These are phyloP conservation scores for Diddensiella caesifluorescens DNA, from an alignment of 805 yeast species.

Conservation along the genomic window DNA sequence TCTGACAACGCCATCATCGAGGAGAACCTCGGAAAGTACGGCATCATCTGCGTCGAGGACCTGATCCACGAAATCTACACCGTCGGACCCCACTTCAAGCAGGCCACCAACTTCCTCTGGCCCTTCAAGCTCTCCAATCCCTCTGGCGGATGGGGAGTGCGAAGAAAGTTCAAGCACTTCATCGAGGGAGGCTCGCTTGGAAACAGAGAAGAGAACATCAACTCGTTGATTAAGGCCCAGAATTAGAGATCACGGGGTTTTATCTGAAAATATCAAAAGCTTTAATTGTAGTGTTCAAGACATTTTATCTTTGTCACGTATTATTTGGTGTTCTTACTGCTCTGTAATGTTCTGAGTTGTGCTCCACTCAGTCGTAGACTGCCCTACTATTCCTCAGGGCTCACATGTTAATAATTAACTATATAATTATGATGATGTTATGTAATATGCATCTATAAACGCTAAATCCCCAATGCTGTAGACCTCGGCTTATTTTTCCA, in stretches of 20 bases:
- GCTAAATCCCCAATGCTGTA: too few relatives aligned
- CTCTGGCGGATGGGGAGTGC: constrained; percentile 76
- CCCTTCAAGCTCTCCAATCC: constrained; percentile 83
- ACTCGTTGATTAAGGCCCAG: constrained; percentile 69
- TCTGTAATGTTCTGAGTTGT: too few relatives aligned
- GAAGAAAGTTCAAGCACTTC: constrained; percentile 77
- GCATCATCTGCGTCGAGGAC: constrained; percentile 71
- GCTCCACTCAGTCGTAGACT: too few relatives aligned
- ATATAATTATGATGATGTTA: too few relatives aligned
- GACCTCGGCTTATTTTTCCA: too few relatives aligned
- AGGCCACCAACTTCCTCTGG: constrained; percentile 81
- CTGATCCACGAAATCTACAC: constrained; percentile 78
- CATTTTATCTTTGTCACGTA: neutral
- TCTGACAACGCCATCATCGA: constrained; percentile 70
- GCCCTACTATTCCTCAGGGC: too few relatives aligned
- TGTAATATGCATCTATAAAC: too few relatives aligned
- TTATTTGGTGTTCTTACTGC: too few relatives aligned
- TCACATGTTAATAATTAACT: too few relatives aligned
- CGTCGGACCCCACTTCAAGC: constrained; percentile 82
- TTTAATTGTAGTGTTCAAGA: neutral
- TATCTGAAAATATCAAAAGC: neutral
- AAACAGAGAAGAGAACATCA: constrained; percentile 76
- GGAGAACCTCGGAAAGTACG: constrained; percentile 66
- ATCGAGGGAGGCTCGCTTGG: constrained; percentile 84
- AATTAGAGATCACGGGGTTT: constrained; percentile 38